phyloP scores from a whole-genome alignment of 192 early-diverging fungal species.

The Hyaloraphidium curvatum region DNA sequence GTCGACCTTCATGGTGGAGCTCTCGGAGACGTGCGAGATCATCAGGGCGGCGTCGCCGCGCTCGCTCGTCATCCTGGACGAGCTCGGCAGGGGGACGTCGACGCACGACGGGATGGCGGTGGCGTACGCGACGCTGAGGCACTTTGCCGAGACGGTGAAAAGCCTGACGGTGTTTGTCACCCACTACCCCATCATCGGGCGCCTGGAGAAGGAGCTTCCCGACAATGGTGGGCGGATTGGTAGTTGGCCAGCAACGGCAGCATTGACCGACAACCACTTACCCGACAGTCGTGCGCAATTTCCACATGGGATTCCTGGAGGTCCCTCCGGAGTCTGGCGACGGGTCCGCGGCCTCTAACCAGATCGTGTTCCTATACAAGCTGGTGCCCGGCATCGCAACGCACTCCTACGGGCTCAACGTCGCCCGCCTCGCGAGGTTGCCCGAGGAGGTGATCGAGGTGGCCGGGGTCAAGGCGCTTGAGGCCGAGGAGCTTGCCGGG shows the following conservation, averaged over 20 bases:
- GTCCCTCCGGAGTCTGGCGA: neutral
- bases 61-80: slow-evolving; percentile 55
- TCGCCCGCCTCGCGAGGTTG: slow-evolving; percentile 44
- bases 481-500: slow-evolving; percentile 12
- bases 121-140: slow-evolving; percentile 38
- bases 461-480: slow-evolving; percentile 30
- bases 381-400: slow-evolving; percentile 35
- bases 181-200: slow-evolving; percentile 50
- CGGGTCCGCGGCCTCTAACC: slow-evolving; percentile 11
- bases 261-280: neutral
- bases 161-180: slow-evolving; percentile 56
- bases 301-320: slow-evolving; percentile 33
- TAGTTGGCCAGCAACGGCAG: neutral
- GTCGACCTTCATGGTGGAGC: slow-evolving; percentile 7
- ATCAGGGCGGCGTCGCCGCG: slow-evolving; percentile 34
- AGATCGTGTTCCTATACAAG: slow-evolving; percentile 49
- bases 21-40: slow-evolving; percentile 45
- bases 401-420: slow-evolving; percentile 56
- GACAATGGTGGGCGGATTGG: too few species aligned
- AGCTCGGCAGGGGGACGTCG: slow-evolving; percentile 61
- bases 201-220: slow-evolving; percentile 16
- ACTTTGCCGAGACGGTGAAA: slow-evolving; percentile 27
- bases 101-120: slow-evolving; percentile 51
- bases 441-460: slow-evolving; percentile 23
- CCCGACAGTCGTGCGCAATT: slow-evolving; percentile 12